Percentiles rank a stretch among this genome's conserved stretches.
Conservation (phyloP, 805 yeast species). For the Komagataella kurtzmanii region DNA sequence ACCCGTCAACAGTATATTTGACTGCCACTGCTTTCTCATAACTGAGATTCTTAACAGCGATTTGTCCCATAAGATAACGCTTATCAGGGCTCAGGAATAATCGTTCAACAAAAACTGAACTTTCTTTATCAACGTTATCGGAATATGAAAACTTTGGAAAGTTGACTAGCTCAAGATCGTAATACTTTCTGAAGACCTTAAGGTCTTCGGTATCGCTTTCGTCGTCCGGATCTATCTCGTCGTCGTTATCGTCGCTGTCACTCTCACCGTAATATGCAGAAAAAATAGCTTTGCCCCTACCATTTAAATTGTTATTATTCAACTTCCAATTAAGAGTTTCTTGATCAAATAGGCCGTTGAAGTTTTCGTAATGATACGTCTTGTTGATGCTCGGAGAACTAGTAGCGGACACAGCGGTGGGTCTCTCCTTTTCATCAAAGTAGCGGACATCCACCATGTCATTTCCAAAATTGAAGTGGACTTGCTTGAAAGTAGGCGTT, state of each 20-base stretch:
- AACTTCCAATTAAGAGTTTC: slow-evolving; percentile 2
- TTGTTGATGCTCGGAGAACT: slow-evolving; percentile 34
- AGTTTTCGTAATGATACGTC: not conserved
- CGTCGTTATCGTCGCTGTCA: slow-evolving; percentile 9
- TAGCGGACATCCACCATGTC: slow-evolving; percentile 61
- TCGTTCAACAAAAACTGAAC: slow-evolving; percentile 51
- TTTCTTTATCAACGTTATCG: slow-evolving; percentile 25
- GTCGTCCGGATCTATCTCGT: slow-evolving; percentile 6
- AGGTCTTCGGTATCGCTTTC: slow-evolving; percentile 7
- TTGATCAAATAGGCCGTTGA: not conserved
- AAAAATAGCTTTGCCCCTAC: slow-evolving; percentile 13
- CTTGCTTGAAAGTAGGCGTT: slow-evolving; percentile 56
- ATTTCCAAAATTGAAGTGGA: slow-evolving; percentile 62
- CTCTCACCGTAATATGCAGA: slow-evolving; percentile 15
- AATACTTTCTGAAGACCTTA: slow-evolving; percentile 11
- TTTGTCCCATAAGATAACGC: slow-evolving; percentile 49
- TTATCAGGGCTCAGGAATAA: slow-evolving; percentile 46
- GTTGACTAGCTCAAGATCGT: slow-evolving; percentile 29
- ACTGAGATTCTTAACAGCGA: slow-evolving; percentile 66
- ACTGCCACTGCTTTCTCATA: slow-evolving; percentile 57
- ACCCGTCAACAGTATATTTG: slow-evolving; percentile 63
- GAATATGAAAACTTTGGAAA: slow-evolving; percentile 31
- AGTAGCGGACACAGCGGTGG: slow-evolving; percentile 60
- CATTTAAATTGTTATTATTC: slow-evolving; percentile 7
- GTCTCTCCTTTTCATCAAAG: slow-evolving; percentile 61